Evolutionary conservation across 495 filamentous ascomycete genomes (phyloP).

Genomic region (Penicillium fimorum): DNA sequence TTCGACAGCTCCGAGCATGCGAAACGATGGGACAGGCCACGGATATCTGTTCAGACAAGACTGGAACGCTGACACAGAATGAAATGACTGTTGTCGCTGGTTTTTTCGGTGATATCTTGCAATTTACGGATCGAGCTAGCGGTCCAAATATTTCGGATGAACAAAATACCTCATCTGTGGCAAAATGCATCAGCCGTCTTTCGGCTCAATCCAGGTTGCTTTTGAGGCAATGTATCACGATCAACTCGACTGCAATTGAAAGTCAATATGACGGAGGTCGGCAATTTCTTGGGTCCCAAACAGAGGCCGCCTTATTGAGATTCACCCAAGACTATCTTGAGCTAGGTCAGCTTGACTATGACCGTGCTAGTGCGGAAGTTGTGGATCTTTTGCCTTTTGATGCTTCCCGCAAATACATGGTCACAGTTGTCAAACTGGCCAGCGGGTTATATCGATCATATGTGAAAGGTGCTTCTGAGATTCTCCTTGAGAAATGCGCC

Average conservation of each 20-base stretch:
- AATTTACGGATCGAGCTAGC: not conserved
- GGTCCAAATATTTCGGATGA: not conserved
- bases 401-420: conserved; percentile 60
- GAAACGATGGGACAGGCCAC: conserved; percentile 63
- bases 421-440: conserved; percentile 46
- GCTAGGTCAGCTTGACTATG: conserved; percentile 45
- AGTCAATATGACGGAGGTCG: conserved; percentile 45
- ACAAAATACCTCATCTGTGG: not conserved
- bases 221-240: conserved; percentile 42
- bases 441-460: conserved; percentile 51
- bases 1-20: conserved; percentile 54
- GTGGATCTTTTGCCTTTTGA: conserved; percentile 60
- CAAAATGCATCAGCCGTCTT: not conserved
- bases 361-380: conserved; percentile 49
- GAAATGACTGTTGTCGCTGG: conserved; percentile 60
- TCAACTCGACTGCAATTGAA: conserved; percentile 60
- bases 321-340: conserved; percentile 54
- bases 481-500: conserved; percentile 43
- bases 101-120: conserved; percentile 35
- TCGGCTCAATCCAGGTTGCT: not conserved
- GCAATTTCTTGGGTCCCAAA: conserved; percentile 57
- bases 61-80: conserved; percentile 58
- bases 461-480: conserved; percentile 61
- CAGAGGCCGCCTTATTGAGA: conserved; percentile 55
- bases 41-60: conserved; percentile 59